phyloP scores from a whole-genome alignment of 2,329 filamentous ascomycete species.

The Aphanocladium album region DNA sequence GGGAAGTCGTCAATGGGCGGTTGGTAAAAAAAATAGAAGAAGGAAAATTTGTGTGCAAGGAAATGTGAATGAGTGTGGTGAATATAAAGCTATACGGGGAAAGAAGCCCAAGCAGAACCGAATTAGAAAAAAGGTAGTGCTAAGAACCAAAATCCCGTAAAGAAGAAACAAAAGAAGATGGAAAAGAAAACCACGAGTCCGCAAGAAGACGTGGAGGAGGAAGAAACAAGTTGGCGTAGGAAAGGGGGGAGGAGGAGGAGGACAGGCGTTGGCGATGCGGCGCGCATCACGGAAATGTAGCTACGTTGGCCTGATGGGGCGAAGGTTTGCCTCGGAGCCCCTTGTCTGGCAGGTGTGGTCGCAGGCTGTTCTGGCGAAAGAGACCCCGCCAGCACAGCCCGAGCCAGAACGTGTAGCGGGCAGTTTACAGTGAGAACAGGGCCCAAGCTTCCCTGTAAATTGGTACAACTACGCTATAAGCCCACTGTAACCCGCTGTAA shows the following conservation, averaged over 20 bases:
- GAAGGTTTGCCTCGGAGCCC: constrained; percentile 4
- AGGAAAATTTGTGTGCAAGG: not conserved
- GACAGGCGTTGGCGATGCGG: constrained; percentile 16
- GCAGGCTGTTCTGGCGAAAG: too few species aligned
- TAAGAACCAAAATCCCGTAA: constrained; percentile 11
- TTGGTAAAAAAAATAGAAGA: not conserved
- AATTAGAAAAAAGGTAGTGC: constrained; percentile 16
- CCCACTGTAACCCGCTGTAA: too few species aligned
- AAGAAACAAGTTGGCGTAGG: constrained; percentile 11
- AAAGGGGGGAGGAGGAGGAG: constrained; percentile 14
- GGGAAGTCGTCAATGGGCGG: constrained; percentile 1
- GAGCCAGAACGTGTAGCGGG: too few species aligned
- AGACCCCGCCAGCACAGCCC: not conserved
- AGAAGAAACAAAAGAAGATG: constrained; percentile 15
- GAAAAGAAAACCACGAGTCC: constrained; percentile 11
- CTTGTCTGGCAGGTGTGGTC: too few species aligned
- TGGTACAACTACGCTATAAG: too few species aligned
- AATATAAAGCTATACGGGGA: constrained; percentile 14
- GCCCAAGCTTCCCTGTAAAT: not conserved
- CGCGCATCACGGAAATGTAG: constrained; percentile 28
- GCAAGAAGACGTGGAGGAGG: constrained; percentile 6
- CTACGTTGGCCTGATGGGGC: constrained; percentile 34
- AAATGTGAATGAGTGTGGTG: constrained; percentile 19
- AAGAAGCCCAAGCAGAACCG: constrained; percentile 2
- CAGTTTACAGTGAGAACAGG: not conserved